Evolutionary conservation across 805 yeast genomes (phyloP).

Genomic region (Kodamaea restingae): DNA sequence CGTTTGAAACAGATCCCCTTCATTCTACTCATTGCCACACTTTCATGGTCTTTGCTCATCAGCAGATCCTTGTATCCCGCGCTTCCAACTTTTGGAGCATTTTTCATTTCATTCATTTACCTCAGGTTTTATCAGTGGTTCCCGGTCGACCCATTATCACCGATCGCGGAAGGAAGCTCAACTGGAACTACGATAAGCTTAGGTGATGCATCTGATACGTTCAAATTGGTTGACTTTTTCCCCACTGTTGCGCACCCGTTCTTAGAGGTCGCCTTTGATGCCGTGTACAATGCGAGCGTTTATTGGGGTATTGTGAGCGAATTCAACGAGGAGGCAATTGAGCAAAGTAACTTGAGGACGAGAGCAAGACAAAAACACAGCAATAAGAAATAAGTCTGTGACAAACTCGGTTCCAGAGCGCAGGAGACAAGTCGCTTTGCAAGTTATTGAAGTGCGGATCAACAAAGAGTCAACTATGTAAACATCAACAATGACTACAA

Average conservation of each 20-base stretch:
- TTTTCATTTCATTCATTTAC: slow-evolving; percentile 69
- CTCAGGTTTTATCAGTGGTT: slow-evolving; percentile 71
- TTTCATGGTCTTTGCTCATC: slow-evolving; percentile 31
- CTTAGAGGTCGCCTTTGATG: slow-evolving; percentile 48
- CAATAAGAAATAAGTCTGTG: slow-evolving; percentile 37
- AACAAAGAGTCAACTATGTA: slow-evolving; percentile 17
- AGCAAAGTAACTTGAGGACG: slow-evolving; percentile 69
- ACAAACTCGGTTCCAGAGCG: slow-evolving; percentile 61
- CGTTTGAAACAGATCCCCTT: slow-evolving; percentile 66
- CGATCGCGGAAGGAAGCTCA: slow-evolving; percentile 32
- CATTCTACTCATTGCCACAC: slow-evolving; percentile 28
- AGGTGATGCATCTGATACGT: slow-evolving; percentile 91
- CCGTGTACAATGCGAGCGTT: slow-evolving; percentile 32
- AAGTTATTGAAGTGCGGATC: slow-evolving; percentile 66
- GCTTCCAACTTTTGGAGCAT: slow-evolving; percentile 54
- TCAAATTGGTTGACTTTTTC: slow-evolving; percentile 78
- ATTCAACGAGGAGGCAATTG: slow-evolving; percentile 66
- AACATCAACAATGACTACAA: not conserved
- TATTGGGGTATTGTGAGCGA: slow-evolving; percentile 51
- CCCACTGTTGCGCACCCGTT: slow-evolving; percentile 57
- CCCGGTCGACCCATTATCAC: slow-evolving; percentile 52
- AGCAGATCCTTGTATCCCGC: slow-evolving; percentile 43
- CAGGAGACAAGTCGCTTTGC: slow-evolving; percentile 72
- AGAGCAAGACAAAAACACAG: slow-evolving; percentile 53
- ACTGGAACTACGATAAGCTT: slow-evolving; percentile 29